phyloP scores from a whole-genome alignment of 805 yeast species.

The Metschnikowia santaceciliae region DNA sequence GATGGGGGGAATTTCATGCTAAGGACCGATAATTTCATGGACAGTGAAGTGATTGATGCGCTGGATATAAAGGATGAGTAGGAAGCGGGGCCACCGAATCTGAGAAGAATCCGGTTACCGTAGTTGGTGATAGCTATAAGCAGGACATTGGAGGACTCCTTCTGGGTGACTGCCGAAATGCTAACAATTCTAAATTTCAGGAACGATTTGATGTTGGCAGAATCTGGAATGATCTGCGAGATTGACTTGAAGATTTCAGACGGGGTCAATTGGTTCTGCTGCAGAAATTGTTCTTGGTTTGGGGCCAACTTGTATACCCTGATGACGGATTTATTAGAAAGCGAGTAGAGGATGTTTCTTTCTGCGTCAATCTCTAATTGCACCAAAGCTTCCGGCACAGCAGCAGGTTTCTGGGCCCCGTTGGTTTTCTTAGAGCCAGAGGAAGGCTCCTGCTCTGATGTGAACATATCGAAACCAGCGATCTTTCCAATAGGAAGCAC shows the following conservation, averaged over 20 bases:
- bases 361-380: conserved; percentile 73
- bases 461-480: conserved; percentile 32
- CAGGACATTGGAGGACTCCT: conserved; percentile 66
- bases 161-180: conserved; percentile 55
- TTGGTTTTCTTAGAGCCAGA: conserved; percentile 8
- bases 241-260: conserved; percentile 45
- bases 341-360: conserved; percentile 71
- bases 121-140: conserved; percentile 74
- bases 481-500: conserved; percentile 35
- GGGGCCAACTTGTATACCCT: conserved; percentile 64
- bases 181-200: conserved; percentile 55
- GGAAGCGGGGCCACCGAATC: conserved; percentile 39
- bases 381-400: conserved; percentile 52
- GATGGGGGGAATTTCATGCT: conserved; percentile 68
- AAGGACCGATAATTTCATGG: conserved; percentile 31
- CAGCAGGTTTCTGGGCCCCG: conserved; percentile 7
- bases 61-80: conserved; percentile 24
- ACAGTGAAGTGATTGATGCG: conserved; percentile 23
- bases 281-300: conserved; percentile 37
- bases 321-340: conserved; percentile 77
- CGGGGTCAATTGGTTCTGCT: conserved; percentile 39
- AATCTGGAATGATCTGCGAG: conserved; percentile 51
- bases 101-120: conserved; percentile 75
- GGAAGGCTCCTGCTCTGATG: conserved; percentile 19
- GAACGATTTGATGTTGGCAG: conserved; percentile 49